These are phyloP conservation scores for Linanthus parryae DNA, from an alignment of 148 eudicot genomes.

Conservation along the genomic window DNA sequence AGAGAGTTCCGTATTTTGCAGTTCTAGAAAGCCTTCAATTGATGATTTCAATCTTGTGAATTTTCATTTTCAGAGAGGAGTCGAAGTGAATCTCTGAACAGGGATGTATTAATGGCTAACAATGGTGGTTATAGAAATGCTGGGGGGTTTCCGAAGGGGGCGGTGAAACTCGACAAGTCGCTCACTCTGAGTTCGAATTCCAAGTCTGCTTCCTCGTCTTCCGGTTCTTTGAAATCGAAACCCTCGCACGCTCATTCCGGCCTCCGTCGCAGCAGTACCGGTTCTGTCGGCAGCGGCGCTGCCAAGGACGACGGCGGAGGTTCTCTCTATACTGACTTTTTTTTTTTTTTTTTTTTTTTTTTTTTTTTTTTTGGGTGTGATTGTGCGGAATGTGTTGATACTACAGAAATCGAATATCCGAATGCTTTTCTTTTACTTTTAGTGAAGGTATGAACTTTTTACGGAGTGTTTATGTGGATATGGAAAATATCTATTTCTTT, in stretches of 20 bases:
- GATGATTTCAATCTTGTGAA: too few species aligned
- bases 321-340: slow-evolving; percentile 4
- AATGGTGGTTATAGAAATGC: slow-evolving; percentile 29
- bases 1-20: too few species aligned
- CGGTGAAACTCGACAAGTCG: slow-evolving; percentile 18
- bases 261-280: slow-evolving; percentile 53
- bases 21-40: too few species aligned
- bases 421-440: not conserved
- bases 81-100: too few species aligned
- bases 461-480: not conserved
- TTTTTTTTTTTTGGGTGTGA: not conserved
- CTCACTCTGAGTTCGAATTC: slow-evolving; percentile 27
- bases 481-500: not conserved
- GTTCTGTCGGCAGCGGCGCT: slow-evolving; percentile 25
- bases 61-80: too few species aligned
- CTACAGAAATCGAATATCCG: not conserved
- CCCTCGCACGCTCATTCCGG: slow-evolving; percentile 27
- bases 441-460: not conserved
- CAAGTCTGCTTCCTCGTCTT: slow-evolving; percentile 32
- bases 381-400: not conserved
- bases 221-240: slow-evolving; percentile 58
- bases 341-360: not conserved
- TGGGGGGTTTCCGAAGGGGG: slow-evolving; percentile 15
- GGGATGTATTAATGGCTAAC: slow-evolving; percentile 27
- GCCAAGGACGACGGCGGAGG: slow-evolving; percentile 32